These are phyloP conservation scores for Talaromyces marneffei DNA, from an alignment of 2,329 filamentous ascomycete genomes.

Conservation along the genomic window DNA sequence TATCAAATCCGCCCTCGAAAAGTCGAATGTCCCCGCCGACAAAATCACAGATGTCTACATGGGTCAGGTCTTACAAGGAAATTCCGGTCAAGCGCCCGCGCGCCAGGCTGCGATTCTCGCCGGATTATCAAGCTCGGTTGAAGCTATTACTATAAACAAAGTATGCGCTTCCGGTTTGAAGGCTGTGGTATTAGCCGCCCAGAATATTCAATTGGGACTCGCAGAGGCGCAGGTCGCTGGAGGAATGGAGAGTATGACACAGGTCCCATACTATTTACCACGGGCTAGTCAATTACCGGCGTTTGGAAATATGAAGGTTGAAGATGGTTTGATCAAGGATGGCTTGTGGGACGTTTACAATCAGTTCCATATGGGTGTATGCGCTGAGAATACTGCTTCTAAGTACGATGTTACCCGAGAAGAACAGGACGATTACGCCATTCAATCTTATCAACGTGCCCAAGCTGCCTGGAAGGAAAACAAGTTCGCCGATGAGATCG, in stretches of 20 bases:
- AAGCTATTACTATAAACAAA: conserved; percentile 94
- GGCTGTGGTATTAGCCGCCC: conserved; percentile 80
- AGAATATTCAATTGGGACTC: conserved; percentile 89
- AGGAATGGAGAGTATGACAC: conserved; percentile 97
- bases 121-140: conserved; percentile 71
- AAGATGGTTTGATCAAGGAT: conserved; percentile 91
- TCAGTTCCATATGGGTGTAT: conserved; percentile 96
- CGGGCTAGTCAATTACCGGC: conserved; percentile 74
- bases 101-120: conserved; percentile 87
- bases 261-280: conserved; percentile 83
- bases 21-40: conserved; percentile 72
- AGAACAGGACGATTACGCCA: conserved; percentile 86
- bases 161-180: conserved; percentile 95
- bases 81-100: conserved; percentile 82
- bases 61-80: conserved; percentile 86
- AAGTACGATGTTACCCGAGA: conserved; percentile 74
- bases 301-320: conserved; percentile 80
- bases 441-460: conserved; percentile 80
- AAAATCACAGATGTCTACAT: conserved; percentile 93
- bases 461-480: conserved; percentile 81
- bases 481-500: conserved; percentile 84
- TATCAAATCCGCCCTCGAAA: conserved; percentile 84
- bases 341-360: conserved; percentile 95
- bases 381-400: conserved; percentile 90
- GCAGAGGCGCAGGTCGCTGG: conserved; percentile 85